Conservation (phyloP, 2,329 filamentous ascomycete genomes). For the Curvularia eragrostidis region DNA sequence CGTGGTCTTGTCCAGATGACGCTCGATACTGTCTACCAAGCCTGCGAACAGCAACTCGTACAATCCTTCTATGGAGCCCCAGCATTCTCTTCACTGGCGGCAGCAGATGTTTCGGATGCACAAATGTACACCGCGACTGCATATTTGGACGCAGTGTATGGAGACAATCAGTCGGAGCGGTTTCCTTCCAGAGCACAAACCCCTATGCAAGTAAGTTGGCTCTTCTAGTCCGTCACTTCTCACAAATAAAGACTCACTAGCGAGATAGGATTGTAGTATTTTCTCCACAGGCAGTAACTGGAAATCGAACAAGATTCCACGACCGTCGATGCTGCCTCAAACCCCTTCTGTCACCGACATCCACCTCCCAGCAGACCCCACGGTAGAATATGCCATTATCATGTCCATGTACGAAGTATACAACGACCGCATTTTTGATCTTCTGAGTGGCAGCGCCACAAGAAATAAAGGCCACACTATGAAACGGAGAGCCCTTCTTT, state of each 20-base stretch:
- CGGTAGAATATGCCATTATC: slow-evolving; percentile 83
- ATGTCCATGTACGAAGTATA: slow-evolving; percentile 99
- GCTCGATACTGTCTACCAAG: slow-evolving; percentile 87
- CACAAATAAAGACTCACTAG: slow-evolving; percentile 33
- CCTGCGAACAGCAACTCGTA: slow-evolving; percentile 74
- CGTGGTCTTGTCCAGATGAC: slow-evolving; percentile 90
- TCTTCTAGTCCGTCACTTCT: slow-evolving; percentile 28
- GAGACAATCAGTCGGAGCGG: slow-evolving; percentile 67
- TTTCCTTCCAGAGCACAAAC: slow-evolving; percentile 54
- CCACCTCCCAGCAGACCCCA: slow-evolving; percentile 68
- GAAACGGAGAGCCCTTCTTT: slow-evolving; percentile 80
- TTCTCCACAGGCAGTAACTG: slow-evolving; percentile 64
- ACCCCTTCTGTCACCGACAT: slow-evolving; percentile 77
- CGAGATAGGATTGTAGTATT: slow-evolving; percentile 61
- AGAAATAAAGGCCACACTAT: slow-evolving; percentile 60
- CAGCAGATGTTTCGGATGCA: slow-evolving; percentile 82
- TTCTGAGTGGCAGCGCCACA: slow-evolving; percentile 71
- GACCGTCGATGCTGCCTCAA: slow-evolving; percentile 74
- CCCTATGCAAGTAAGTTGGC: slow-evolving; percentile 53
- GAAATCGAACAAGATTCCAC: slow-evolving; percentile 65
- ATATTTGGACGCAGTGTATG: slow-evolving; percentile 81
- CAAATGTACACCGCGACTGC: slow-evolving; percentile 73
- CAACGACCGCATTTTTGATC: slow-evolving; percentile 96
- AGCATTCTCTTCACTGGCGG: slow-evolving; percentile 75
- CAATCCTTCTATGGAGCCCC: slow-evolving; percentile 63